phyloP scores from a whole-genome alignment of 352 stramenopile species.

The Pythium folliculosum region DNA sequence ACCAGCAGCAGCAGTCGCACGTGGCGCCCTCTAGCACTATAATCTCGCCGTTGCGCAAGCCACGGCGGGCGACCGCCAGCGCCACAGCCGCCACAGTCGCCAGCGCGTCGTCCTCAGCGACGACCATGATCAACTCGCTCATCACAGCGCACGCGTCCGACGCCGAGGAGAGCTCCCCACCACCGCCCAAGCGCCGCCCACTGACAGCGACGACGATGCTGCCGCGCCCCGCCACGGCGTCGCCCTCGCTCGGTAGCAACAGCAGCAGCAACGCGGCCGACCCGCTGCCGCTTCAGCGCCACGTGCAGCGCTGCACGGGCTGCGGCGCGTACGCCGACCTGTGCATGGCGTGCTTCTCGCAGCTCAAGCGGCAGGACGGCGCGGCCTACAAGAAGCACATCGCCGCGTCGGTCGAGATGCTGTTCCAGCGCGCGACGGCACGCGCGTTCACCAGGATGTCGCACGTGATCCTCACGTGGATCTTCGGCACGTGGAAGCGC shows the following conservation, averaged over 20 bases:
- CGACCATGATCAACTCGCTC: conserved; percentile 40
- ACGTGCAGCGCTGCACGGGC: conserved; percentile 49
- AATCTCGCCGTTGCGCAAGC: conserved; percentile 26
- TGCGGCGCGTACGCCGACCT: conserved; percentile 70
- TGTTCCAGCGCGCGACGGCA: conserved; percentile 62
- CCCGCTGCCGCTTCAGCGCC: not conserved
- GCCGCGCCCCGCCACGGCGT: conserved; percentile 1
- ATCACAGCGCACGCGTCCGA: conserved; percentile 21
- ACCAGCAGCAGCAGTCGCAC: conserved; percentile 4
- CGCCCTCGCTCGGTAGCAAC: not conserved
- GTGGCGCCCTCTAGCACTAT: not conserved
- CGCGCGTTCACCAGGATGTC: conserved; percentile 61
- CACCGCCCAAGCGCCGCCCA: conserved; percentile 5
- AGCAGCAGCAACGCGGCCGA: not conserved
- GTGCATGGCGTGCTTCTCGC: conserved; percentile 67
- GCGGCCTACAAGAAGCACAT: conserved; percentile 70
- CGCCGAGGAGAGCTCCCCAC: not conserved
- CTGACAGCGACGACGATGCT: not conserved
- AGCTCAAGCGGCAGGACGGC: conserved; percentile 62
- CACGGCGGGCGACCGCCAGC: conserved; percentile 36
- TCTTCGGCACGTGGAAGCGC: conserved; percentile 64
- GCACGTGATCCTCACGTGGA: conserved; percentile 56
- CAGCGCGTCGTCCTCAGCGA: conserved; percentile 26
- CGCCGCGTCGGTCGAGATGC: conserved; percentile 54
- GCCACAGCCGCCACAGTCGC: not conserved